Conservation (phyloP, 306 rosid genomes). For the Myrica gale region DNA sequence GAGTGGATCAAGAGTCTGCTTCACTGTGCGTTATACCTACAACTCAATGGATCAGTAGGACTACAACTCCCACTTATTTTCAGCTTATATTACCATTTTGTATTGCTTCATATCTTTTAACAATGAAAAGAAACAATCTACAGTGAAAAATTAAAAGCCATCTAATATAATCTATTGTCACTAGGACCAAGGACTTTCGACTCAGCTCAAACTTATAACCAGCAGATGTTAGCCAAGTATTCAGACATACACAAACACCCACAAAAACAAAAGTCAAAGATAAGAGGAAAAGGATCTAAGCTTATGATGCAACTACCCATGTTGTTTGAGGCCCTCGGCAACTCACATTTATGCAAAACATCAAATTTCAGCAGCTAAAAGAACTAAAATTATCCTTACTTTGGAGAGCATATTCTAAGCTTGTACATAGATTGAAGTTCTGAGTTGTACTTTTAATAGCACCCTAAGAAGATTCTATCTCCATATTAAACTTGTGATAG, state of each 20-base stretch:
- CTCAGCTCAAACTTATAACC: background rate
- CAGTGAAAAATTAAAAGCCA: background rate
- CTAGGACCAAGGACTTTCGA: background rate
- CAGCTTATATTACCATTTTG: background rate
- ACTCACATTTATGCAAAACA: too few relatives aligned
- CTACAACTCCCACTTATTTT: conserved; percentile 2
- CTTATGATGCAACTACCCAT: background rate
- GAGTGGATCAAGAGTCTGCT: conserved; percentile 1
- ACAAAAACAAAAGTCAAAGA: background rate
- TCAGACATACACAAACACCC: background rate
- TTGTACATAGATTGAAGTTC: background rate
- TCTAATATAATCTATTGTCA: background rate
- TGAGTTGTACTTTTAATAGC: background rate
- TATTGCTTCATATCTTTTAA: background rate
- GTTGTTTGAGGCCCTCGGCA: background rate
- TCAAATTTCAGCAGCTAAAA: too few relatives aligned
- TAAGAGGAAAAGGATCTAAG: background rate
- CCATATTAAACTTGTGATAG: background rate
- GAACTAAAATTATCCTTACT: too few relatives aligned
- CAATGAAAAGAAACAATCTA: background rate
- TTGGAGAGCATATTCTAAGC: background rate
- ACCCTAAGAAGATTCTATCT: background rate
- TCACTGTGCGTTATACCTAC: conserved; percentile 11
- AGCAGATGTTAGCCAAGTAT: background rate
- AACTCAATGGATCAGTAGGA: conserved; percentile 1